phyloP scores from a whole-genome alignment of 495 filamentous ascomycete genomes.

The Penicillium paxilli region DNA sequence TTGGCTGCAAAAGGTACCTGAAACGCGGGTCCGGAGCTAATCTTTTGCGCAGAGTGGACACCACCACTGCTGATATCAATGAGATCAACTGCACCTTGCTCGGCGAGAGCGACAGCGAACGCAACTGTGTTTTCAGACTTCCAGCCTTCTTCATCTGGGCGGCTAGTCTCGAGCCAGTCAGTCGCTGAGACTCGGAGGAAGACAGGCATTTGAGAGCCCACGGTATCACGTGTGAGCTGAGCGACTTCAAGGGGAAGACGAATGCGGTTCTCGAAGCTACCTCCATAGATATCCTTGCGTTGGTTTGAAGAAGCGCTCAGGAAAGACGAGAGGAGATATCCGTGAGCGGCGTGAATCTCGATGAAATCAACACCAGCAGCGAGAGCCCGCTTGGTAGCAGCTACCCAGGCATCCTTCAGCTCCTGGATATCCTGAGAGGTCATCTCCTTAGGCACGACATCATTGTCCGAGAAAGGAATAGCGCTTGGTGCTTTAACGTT shows the following conservation, averaged over 20 bases:
- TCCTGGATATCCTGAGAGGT: constrained; percentile 55
- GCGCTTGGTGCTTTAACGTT: constrained; percentile 18
- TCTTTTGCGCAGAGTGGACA: constrained; percentile 53
- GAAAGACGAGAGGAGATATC: constrained; percentile 63
- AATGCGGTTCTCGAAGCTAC: constrained; percentile 59
- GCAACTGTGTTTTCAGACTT: constrained; percentile 47
- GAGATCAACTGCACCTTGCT: constrained; percentile 55
- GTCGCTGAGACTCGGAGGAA: constrained; percentile 58
- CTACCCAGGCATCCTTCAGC: constrained; percentile 45
- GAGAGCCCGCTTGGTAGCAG: constrained; percentile 52
- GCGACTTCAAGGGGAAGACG: constrained; percentile 56
- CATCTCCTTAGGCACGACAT: constrained; percentile 15
- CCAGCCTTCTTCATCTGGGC: constrained; percentile 50
- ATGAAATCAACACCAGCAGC: constrained; percentile 55
- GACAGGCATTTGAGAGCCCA: constrained; percentile 58
- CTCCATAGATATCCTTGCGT: constrained; percentile 60
- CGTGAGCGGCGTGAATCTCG: constrained; percentile 56
- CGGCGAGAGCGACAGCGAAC: constrained; percentile 51
- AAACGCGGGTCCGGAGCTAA: constrained; percentile 56
- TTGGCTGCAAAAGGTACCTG: constrained; percentile 59
- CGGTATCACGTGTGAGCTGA: constrained; percentile 46
- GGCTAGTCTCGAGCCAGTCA: constrained; percentile 54
- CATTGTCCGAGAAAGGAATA: constrained; percentile 28
- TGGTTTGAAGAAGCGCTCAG: constrained; percentile 59
- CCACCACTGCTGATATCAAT: constrained; percentile 63